Conservation (phyloP, 208 protist species). For the Jaenimonas drosophilae region DNA sequence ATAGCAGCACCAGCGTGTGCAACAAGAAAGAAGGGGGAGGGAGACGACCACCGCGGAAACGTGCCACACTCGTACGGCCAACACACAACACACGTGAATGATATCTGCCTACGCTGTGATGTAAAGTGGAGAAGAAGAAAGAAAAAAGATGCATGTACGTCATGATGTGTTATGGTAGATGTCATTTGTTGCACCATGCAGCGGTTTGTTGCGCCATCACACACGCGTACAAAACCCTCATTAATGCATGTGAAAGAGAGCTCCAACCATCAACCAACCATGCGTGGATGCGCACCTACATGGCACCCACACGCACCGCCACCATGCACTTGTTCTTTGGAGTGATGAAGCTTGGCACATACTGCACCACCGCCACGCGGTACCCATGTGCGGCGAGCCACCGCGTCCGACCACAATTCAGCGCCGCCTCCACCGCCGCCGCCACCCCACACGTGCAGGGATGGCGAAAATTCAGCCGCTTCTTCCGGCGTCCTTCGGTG, state of each 20-base stretch:
- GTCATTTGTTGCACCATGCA: no score
- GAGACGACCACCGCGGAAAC: no score
- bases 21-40: no score
- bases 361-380: conserved; percentile 28
- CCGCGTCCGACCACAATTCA: conserved; percentile 55
- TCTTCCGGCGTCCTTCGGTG: no score
- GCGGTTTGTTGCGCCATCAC: no score
- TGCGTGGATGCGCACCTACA: not conserved
- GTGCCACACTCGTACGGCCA: no score
- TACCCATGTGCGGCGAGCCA: conserved; percentile 53
- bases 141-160: not conserved
- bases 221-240: not conserved
- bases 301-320: conserved; percentile 9
- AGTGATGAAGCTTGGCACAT: conserved; percentile 62
- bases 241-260: conserved; percentile 1
- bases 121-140: not conserved
- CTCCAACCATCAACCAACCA: not conserved
- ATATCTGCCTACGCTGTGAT: not conserved
- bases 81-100: no score
- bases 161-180: no score
- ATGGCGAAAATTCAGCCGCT: not conserved
- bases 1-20: no score
- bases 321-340: conserved; percentile 78
- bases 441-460: not conserved
- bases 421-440: conserved; percentile 23